Evolutionary conservation across 176 grass and related monocot genomes (phyloP).

Genomic region (Metroxylon sagu): DNA sequence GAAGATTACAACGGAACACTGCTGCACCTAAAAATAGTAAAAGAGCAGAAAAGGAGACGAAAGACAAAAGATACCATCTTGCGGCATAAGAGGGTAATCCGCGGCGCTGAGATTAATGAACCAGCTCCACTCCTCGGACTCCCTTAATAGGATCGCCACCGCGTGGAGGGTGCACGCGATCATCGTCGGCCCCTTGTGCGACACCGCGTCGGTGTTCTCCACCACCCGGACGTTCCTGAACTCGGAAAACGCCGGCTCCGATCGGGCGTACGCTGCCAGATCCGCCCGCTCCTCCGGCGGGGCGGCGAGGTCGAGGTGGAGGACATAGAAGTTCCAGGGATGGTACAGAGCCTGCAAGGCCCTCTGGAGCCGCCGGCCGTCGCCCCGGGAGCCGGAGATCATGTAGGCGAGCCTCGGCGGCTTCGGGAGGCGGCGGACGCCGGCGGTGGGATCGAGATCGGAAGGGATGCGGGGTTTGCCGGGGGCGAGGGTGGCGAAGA

Average conservation of each 20-base stretch:
- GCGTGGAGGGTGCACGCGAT: constrained; percentile 70
- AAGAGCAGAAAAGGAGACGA: not conserved
- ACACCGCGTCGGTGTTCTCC: constrained; percentile 38
- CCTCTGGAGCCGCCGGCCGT: constrained; percentile 59
- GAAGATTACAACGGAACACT: too few species aligned
- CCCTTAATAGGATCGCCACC: constrained; percentile 54
- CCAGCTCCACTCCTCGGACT: constrained; percentile 92
- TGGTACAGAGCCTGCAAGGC: constrained; percentile 75
- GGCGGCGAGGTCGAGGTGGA: constrained; percentile 39
- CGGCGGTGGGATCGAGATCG: not conserved
- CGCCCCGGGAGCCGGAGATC: constrained; percentile 53
- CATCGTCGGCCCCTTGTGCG: constrained; percentile 57
- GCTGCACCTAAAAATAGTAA: too few species aligned
- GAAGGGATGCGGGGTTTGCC: not conserved
- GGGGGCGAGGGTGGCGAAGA: constrained; percentile 35
- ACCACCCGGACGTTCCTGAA: constrained; percentile 65
- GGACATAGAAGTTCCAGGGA: constrained; percentile 85
- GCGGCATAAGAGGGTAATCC: constrained; percentile 92
- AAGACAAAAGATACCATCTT: constrained; percentile 47
- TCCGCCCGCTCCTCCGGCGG: constrained; percentile 50
- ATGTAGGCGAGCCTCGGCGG: constrained; percentile 78
- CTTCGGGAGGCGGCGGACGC: not conserved
- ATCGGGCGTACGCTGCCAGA: constrained; percentile 57
- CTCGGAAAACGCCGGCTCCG: constrained; percentile 39
- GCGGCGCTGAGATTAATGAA: constrained; percentile 92